Percentiles rank a stretch among this genome's conserved stretches.
Evolutionary conservation across 106 monocot genomes (phyloP).

Genomic region (Hemerocallis citrina): DNA sequence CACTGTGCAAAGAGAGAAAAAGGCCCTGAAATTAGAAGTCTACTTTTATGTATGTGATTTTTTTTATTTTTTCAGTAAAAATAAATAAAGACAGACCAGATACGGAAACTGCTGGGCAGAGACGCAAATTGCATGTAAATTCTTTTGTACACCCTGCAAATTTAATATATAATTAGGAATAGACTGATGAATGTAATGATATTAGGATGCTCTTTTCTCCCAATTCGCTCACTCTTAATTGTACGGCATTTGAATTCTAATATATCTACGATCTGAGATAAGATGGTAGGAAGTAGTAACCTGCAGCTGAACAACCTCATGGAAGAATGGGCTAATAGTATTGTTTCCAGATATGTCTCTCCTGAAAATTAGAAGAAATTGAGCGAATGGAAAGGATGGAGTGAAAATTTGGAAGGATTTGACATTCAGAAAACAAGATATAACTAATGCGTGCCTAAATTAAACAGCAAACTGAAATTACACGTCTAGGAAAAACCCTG

Average conservation of each 20-base stretch:
- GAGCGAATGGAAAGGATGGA: not conserved
- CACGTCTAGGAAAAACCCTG: slow-evolving; percentile 92
- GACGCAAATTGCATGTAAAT: slow-evolving; percentile 38
- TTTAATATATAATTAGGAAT: no score
- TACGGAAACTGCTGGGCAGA: slow-evolving; percentile 19
- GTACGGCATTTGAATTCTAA: not conserved
- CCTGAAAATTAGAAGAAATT: slow-evolving; percentile 26
- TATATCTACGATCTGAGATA: not conserved
- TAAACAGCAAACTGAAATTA: slow-evolving; percentile 20
- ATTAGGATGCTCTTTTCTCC: no score
- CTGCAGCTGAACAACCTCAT: slow-evolving; percentile 44
- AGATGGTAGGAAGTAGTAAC: slow-evolving; percentile 9
- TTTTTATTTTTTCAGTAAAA: not conserved
- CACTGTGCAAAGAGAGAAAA: slow-evolving; percentile 41
- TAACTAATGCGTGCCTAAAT: not conserved
- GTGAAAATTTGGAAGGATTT: not conserved
- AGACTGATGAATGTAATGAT: no score
- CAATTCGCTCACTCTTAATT: no score
- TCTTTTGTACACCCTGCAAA: slow-evolving; percentile 45
- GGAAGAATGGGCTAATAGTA: slow-evolving; percentile 42
- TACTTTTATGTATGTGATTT: not conserved
- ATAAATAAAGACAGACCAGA: slow-evolving; percentile 23
- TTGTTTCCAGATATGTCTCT: slow-evolving; percentile 54
- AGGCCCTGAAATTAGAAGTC: not conserved
- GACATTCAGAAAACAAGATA: not conserved